Percentiles rank a stretch among this genome's conserved stretches.
phyloP scores from a whole-genome alignment of 345 rosid genomes.

The Xanthoceras sorbifolium region DNA sequence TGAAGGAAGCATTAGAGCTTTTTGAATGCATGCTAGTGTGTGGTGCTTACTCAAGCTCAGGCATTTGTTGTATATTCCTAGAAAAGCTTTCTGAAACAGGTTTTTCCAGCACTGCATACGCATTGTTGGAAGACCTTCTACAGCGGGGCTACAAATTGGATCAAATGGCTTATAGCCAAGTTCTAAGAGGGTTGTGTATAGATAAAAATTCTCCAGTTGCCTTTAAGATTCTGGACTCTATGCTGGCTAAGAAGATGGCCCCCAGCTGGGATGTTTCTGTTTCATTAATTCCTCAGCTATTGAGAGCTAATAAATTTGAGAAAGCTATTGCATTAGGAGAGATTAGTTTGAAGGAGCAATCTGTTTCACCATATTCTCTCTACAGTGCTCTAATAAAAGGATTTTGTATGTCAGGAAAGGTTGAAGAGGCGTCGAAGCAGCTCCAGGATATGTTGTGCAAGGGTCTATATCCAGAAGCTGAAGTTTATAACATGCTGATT shows the following conservation, averaged over 20 bases:
- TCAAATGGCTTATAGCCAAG: constrained; percentile 40
- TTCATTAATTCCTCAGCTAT: constrained; percentile 55
- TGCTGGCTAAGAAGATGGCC: constrained; percentile 38
- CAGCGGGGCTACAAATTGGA: constrained; percentile 48
- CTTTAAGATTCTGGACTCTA: constrained; percentile 37
- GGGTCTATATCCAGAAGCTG: constrained; percentile 36
- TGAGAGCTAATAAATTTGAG: constrained; percentile 35
- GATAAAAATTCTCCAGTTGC: constrained; percentile 48
- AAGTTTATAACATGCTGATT: constrained; percentile 41
- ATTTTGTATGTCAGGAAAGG: constrained; percentile 49
- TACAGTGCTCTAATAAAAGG: constrained; percentile 53
- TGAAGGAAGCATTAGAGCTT: constrained; percentile 63
- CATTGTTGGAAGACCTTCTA: constrained; percentile 48
- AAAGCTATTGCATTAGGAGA: constrained; percentile 43
- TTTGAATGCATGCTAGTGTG: constrained; percentile 46
- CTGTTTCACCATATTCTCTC: constrained; percentile 31
- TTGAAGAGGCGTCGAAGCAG: constrained; percentile 49
- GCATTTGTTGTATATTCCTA: constrained; percentile 39
- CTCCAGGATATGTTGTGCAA: constrained; percentile 38
- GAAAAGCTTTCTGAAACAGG: constrained; percentile 56
- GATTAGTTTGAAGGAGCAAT: constrained; percentile 29
- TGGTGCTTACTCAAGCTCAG: constrained; percentile 36
- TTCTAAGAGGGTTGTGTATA: constrained; percentile 53
- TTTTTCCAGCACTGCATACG: constrained; percentile 40
- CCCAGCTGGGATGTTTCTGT: constrained; percentile 41